Conservation (phyloP, 306 rosid species). For the Dicorynia guianensis region DNA sequence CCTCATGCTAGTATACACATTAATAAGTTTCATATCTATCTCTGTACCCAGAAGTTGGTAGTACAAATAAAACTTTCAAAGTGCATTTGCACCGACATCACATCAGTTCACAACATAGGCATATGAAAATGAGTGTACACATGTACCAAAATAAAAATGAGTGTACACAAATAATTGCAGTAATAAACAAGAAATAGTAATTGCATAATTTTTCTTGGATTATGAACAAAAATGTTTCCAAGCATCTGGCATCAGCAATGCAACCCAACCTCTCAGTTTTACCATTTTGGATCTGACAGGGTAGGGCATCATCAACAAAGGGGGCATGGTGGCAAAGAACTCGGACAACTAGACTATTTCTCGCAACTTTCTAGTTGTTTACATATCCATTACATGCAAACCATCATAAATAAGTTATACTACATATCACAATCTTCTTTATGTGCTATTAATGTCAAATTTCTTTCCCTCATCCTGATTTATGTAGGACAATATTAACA, state of each 20-base stretch:
- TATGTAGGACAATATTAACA: background rate
- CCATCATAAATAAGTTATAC: background rate
- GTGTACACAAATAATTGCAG: background rate
- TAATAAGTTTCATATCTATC: background rate
- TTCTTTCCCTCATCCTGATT: background rate
- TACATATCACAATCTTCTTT: background rate
- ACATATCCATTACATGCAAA: background rate
- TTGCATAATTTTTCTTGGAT: background rate
- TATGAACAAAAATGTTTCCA: background rate
- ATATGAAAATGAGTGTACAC: no score
- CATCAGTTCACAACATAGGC: no score
- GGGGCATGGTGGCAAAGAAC: background rate
- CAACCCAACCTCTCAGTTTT: conserved; percentile 22
- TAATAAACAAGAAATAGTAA: conserved; percentile 13
- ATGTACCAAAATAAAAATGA: no score
- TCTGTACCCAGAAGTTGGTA: conserved; percentile 13
- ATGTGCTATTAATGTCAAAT: background rate
- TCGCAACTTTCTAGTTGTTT: background rate
- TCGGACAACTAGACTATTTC: background rate
- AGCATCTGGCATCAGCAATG: background rate
- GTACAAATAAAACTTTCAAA: background rate
- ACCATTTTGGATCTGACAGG: background rate
- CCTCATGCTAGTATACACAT: no score
- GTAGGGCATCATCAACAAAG: background rate
- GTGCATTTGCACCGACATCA: background rate